Evolutionary conservation across 148 eudicot genomes (phyloP), one percentile per base, ranked within the genome.

Genomic region (Hydrangea macrophylla): DNA sequence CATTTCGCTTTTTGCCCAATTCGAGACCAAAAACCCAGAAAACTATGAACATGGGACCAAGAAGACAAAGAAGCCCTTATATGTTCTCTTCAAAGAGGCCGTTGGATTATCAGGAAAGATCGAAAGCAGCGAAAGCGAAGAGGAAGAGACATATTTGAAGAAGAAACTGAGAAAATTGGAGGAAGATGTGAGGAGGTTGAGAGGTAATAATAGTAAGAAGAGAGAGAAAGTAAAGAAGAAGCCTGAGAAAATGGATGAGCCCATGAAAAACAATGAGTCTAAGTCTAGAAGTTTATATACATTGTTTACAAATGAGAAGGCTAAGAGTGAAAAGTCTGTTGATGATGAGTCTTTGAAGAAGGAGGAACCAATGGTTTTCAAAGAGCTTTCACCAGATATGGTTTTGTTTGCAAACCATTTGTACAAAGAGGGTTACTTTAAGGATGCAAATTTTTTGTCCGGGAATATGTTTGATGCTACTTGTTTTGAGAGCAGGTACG

Each of bases 381-480:
- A 79, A 67, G 79, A 81, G 73, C 78, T 85, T 58, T 82, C 93
- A 0, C 44, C 70, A 1, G 90, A 86, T 50, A 79, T 88, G 93
- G 66, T 64, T 37, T 30, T 59, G 71, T 82, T 85, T 67, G 71
- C 72, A 17, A 71, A 58, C 26, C 76, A 68, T 76, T 82, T 90
- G 85, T 79, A 80, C 58, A 72, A 72, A 22, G 54, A 70, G 53
- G 90, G 89, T 22, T 88, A 86, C 60, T 81, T 90, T 7, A 64
- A 37, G 7, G 64, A 78, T 50, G 85, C 82, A 31, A 80, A 81
- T 62, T 84, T 90, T 65, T 35, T 88, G 61, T 70, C 77, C 5
- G 55, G 67, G 56, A 64, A 76, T 42, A 61, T 30, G 67, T 87
- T 90, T 69, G 84, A 85, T 69, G 26, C 67, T 13, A 69, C 68